Base-by-base conservation (phyloP, 306 rosid species). In the Crotalaria pallida region DNA sequence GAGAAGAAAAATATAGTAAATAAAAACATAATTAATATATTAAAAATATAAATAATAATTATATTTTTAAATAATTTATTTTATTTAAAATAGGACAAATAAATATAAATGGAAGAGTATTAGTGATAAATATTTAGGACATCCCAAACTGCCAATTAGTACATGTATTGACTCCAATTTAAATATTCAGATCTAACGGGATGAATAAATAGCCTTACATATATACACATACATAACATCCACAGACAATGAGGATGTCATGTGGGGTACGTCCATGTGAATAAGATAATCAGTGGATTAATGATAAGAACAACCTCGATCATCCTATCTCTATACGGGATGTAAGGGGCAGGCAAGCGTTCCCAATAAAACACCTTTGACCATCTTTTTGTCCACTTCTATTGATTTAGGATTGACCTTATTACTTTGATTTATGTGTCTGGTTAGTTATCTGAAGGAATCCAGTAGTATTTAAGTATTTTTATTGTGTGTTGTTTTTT, bases 231-330 rank as follows among this genome's bases (percentile, higher is more conserved):
- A 43, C 7, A 48, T 60, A 10, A 43, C 7, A 48, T 60, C 1
- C 5, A 22, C 1, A 57, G 72, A 56, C 57, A 55, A 85, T 41
- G 9, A 65, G 67, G 79, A 74, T 62, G 78, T 69, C 65, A 70
- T 73, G 85, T 74, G 83, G 81, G 82, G 69, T 55, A 74, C 17
- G 51, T 74, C 74, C 74, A 79, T 69, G 68, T 74, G 83, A 79
- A 52, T 68, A 55, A 40, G 48, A 47, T 27, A 73, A 74, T 45
- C 1, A 29, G 18, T 62, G 12, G 73, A 69, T 58, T 58, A 80
- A 47, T 56, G 77, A 71, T 49, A 57, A 65, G 71, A 75, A 57
- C 78, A 64, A 64, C 36, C 65, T 56, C 73, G 34, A 49, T 69
- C 58, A 64, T 44, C 65, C 62, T 19, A 69, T 58, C 63, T 50